These are phyloP conservation scores for Fraxinus baroniana DNA, from an alignment of 305 asterid species.

Conservation along the genomic window DNA sequence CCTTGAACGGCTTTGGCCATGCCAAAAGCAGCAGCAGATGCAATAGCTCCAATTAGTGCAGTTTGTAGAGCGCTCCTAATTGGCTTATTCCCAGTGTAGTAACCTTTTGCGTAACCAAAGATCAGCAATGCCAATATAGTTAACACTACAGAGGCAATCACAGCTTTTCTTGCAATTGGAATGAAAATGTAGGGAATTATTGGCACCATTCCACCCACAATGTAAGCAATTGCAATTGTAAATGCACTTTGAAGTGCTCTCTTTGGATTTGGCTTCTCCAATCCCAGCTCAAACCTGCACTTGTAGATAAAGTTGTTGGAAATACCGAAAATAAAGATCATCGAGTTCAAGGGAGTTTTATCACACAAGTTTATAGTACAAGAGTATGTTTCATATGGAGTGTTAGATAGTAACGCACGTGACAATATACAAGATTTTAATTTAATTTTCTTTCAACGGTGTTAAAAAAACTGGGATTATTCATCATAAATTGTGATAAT, in stretches of 20 bases:
- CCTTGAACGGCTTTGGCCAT: conserved; percentile 78
- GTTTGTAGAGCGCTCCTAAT: conserved; percentile 72
- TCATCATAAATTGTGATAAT: not conserved
- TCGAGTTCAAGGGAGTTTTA: not conserved
- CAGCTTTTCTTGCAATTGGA: conserved; percentile 54
- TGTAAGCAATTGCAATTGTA: conserved; percentile 76
- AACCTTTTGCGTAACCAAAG: conserved; percentile 83
- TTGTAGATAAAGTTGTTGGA: not conserved
- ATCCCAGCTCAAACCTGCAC: conserved; percentile 82
- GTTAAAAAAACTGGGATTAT: not conserved
- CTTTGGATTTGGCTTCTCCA: conserved; percentile 92
- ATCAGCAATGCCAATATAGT: conserved; percentile 68
- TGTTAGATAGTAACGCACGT: not conserved
- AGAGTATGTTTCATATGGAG: not conserved
- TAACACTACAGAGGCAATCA: conserved; percentile 52
- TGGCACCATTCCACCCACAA: conserved; percentile 81
- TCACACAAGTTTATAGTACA: not conserved
- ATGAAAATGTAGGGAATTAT: conserved; percentile 79
- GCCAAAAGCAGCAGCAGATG: conserved; percentile 95
- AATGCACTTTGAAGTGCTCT: conserved; percentile 84
- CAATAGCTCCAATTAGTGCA: conserved; percentile 83
- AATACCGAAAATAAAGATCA: not conserved
- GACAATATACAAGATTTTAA: not conserved
- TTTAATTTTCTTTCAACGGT: too few relatives aligned
- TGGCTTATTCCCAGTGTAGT: conserved; percentile 75